Base-by-base conservation (phyloP, 2,329 filamentous ascomycete species). In the Fusarium sp. region DNA sequence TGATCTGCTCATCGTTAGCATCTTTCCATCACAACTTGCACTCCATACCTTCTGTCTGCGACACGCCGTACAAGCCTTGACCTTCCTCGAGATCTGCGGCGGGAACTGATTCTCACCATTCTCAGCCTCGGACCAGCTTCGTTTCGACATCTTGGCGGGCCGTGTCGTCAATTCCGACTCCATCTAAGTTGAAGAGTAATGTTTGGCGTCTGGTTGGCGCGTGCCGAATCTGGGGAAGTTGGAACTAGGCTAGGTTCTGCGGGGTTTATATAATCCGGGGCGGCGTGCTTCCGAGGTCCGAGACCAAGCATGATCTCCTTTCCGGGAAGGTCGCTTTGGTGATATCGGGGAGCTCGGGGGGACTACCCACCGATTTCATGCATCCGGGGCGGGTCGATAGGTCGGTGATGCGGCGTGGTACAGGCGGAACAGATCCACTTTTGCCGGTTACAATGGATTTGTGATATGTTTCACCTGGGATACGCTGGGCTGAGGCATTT, bases 21-120 rank as follows among this genome's bases (percentile, higher is more conserved):
- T 22, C n/a, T 15, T 6, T 20, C 48, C 41, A 28, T 26, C 24
- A 36, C 17, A 13, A 58, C n/a, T 36, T 24, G 24, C 7, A 56
- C 13, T 22, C 45, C 24, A 18, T 39, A 81, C 81, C 74, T 83
- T 83, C 51, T 82, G 81, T 65, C 81, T 82, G 34, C 82, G 75
- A 60, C 82, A 83, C 36, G 81, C 78, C 18, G 82, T 79, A 61
- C 82, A 83, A 1, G 82, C 82, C 69, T 82, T 82, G 30, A 82
- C 79, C 55, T 81, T 82, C n/a, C 81, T 72, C 22, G 80, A 82
- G 48, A 82, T 82, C 56, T 75, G 63, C 2, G 70, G 68, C 12
- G 64, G 68, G 18, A 69, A 62, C n/a, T 56, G 38, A 13, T 61
- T 68, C 9, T 74, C 72, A 0, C 48, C 64, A 34, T 66, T 66